These are phyloP conservation scores for Aaosphaeria arxii DNA, from an alignment of 2,329 filamentous ascomycete genomes.

Conservation along the genomic window DNA sequence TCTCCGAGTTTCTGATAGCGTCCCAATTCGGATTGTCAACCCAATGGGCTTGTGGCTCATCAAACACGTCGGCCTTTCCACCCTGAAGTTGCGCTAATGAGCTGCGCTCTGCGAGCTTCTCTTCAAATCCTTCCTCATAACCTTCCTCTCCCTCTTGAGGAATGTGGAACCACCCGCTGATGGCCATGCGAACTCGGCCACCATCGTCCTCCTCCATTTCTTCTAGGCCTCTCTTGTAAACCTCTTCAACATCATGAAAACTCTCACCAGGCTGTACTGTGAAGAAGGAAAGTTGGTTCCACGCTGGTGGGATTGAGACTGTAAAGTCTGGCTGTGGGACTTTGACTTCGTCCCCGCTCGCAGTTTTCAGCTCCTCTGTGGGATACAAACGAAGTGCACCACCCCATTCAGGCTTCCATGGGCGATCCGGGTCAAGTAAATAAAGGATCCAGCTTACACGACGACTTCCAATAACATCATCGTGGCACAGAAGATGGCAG, in stretches of 20 bases:
- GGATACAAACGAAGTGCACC: slow-evolving; percentile 88
- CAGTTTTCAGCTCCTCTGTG: slow-evolving; percentile 60
- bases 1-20: slow-evolving; percentile 44
- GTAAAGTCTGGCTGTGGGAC: slow-evolving; percentile 75
- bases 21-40: slow-evolving; percentile 40
- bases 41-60: slow-evolving; percentile 67
- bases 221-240: slow-evolving; percentile 67
- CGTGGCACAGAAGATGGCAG: slow-evolving; percentile 92
- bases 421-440: slow-evolving; percentile 83
- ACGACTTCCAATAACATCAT: slow-evolving; percentile 97
- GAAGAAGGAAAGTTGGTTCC: slow-evolving; percentile 98
- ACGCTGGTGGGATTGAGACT: slow-evolving; percentile 86
- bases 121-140: slow-evolving; percentile 82
- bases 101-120: slow-evolving; percentile 83
- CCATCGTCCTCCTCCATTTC: slow-evolving; percentile 65
- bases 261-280: slow-evolving; percentile 97
- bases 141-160: slow-evolving; percentile 92
- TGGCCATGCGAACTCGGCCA: slow-evolving; percentile 87
- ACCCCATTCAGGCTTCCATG: slow-evolving; percentile 90
- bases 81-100: slow-evolving; percentile 87
- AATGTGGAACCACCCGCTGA: slow-evolving; percentile 98
- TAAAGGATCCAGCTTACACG: slow-evolving; percentile 97
- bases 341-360: slow-evolving; percentile 71
- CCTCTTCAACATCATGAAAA: slow-evolving; percentile 98
- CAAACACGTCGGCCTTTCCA: slow-evolving; percentile 82